Evolutionary conservation across 1,139 yeast species (phyloP), one percentile per base, ranked within the genome.

Genomic region (Debaryomyces sp.): DNA sequence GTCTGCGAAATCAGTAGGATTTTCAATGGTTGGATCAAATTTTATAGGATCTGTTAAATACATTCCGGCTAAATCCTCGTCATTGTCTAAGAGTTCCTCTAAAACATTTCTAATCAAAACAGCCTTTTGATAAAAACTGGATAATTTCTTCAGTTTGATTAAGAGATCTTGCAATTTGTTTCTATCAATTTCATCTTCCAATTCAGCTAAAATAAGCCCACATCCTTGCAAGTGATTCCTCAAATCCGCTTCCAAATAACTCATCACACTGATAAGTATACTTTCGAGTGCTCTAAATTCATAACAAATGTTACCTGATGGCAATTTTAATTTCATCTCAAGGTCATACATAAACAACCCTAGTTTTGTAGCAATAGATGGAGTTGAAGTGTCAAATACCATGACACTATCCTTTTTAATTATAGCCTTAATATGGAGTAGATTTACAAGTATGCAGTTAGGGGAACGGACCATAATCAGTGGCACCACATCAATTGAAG

Each of bases 281-380:
- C 95, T 84, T 63, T 95, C 99, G 42, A 95, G 68, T 0, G 97
- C 99, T 42, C 95, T 76, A 66, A 92, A 87, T 63, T 95, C 99
- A 66, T 89, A 95, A 1, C 71, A 74, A 41, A 75, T 67, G 35
- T 59, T 52, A 33, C 59, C 45, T 59, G 64, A 61, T 62, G 66
- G 71, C 52, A 71, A 65, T 55, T 85, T 84, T 49, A 95, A 73
- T 64, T 89, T 89, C 57, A 88, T 84, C 57, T 90, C 96, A 49
- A 95, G 70, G 63, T 90, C 97, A 62, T 89, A 88, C 78, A 94
- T 85, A 62, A 95, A 87, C 27, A 89, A 78, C 12, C 95, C 90
- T 53, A 94, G 76, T 49, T 85, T 83, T 46, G 61, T 71, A 77
- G 85, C 60, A 71, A 78, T 57, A 64, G 76, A 66, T 60, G 86